A percentile compares a stretch with the other conserved stretches of the same genome.
Conservation (phyloP, 345 rosid genomes). For the Eucalyptus coolabah region DNA sequence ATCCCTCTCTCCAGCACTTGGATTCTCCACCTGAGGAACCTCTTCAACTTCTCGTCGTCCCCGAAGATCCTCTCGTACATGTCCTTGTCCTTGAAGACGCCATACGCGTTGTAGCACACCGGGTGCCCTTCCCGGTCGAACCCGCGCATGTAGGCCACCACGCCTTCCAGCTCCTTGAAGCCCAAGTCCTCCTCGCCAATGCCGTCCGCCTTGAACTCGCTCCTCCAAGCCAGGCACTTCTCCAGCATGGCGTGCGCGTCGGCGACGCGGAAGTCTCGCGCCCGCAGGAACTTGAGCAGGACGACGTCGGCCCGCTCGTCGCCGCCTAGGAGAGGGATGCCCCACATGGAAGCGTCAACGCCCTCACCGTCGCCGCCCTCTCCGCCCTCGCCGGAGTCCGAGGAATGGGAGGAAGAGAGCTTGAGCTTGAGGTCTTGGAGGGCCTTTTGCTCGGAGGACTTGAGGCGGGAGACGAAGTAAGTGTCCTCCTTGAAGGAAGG, state of each 20-base stretch:
- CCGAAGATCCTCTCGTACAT: conserved; percentile 88
- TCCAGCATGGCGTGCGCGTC: conserved; percentile 64
- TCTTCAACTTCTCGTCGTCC: conserved; percentile 74
- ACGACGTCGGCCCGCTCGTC: conserved; percentile 74
- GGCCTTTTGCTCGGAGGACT: conserved; percentile 62
- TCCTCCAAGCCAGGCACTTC: conserved; percentile 75
- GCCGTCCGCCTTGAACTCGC: conserved; percentile 59
- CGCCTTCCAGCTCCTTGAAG: conserved; percentile 80
- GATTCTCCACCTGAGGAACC: conserved; percentile 85
- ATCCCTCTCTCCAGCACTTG: conserved; percentile 91
- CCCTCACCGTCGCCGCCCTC: not conserved
- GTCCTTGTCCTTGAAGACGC: conserved; percentile 64
- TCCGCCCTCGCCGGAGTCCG: conserved; percentile 2
- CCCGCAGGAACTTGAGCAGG: conserved; percentile 77
- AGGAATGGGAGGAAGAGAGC: conserved; percentile 27
- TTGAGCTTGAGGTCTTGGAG: conserved; percentile 60
- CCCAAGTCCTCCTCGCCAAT: conserved; percentile 71
- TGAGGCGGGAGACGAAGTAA: conserved; percentile 61
- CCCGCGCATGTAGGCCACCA: conserved; percentile 87
- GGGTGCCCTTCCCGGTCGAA: conserved; percentile 85
- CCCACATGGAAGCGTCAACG: conserved; percentile 49
- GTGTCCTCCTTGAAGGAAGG: conserved; percentile 81
- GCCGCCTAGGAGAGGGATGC: conserved; percentile 43
- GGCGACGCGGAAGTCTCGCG: conserved; percentile 65
- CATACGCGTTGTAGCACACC: conserved; percentile 92